Percentiles rank a stretch among this genome's conserved stretches.
phyloP scores from a whole-genome alignment of 2,329 filamentous ascomycete species.

The Apiospora kogelbergensis region DNA sequence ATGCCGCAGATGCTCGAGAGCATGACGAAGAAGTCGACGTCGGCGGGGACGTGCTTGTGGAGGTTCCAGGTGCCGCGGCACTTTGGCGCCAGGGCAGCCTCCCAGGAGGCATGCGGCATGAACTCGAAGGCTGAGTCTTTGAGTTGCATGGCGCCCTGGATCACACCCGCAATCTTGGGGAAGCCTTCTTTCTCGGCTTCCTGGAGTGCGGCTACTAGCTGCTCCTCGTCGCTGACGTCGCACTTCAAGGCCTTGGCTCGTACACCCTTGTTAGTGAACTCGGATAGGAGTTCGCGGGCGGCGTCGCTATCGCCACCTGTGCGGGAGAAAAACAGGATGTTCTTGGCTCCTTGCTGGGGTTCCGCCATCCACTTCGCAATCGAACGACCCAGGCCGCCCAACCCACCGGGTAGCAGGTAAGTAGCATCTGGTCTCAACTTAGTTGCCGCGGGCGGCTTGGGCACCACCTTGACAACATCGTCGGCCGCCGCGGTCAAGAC shows the following conservation, averaged over 20 bases:
- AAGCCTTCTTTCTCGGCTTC: background rate
- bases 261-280: background rate
- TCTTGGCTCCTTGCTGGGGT: constrained; percentile 4
- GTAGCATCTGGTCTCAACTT: background rate
- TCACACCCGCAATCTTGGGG: constrained; percentile 6
- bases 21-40: constrained; percentile 36
- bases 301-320: constrained; percentile 5
- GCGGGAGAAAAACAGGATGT: constrained; percentile 6
- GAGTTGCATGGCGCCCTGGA: constrained; percentile 11
- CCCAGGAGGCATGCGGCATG: constrained; percentile 31
- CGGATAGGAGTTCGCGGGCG: background rate
- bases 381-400: constrained; percentile 22
- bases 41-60: constrained; percentile 27
- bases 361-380: constrained; percentile 21
- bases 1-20: constrained; percentile 31
- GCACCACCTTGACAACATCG: constrained; percentile 5
- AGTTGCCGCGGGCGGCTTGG: constrained; percentile 4
- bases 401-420: constrained; percentile 20
- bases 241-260: background rate
- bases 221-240: constrained; percentile 1
- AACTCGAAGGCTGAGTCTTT: constrained; percentile 18
- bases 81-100: constrained; percentile 41
- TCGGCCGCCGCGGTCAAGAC: constrained; percentile 24
- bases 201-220: background rate
- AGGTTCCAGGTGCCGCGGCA: constrained; percentile 37